These are phyloP conservation scores for Pisolithus microcarpus DNA, from an alignment of 768 basidiomycete genomes.

Conservation along the genomic window DNA sequence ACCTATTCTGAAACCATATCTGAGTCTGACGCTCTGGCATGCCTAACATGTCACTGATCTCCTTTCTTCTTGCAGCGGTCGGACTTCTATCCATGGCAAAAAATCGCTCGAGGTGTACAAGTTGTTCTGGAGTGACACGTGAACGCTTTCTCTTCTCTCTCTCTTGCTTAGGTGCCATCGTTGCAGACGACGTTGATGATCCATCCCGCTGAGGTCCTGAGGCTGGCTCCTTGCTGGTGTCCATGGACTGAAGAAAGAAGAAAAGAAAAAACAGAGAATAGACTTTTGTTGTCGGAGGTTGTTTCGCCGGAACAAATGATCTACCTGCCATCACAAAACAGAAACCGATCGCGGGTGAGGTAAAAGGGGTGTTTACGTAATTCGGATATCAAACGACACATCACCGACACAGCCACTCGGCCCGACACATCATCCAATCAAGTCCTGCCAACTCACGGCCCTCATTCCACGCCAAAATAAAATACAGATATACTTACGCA, in stretches of 20 bases:
- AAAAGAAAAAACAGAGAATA: slow-evolving; percentile 3
- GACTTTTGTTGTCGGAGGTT: slow-evolving; percentile 17
- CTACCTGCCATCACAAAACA: background rate
- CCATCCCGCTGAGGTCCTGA: slow-evolving; percentile 29
- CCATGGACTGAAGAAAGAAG: background rate
- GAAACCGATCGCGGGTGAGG: background rate
- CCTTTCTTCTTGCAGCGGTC: slow-evolving; percentile 59
- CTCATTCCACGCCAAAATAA: slow-evolving; percentile 13
- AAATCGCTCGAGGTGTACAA: slow-evolving; percentile 65
- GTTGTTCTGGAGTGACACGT: slow-evolving; percentile 73
- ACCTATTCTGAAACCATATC: slow-evolving; percentile 87
- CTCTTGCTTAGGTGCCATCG: slow-evolving; percentile 22
- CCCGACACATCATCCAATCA: slow-evolving; percentile 1
- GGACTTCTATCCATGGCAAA: slow-evolving; percentile 68
- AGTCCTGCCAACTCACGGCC: slow-evolving; percentile 2
- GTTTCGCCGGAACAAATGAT: slow-evolving; percentile 8
- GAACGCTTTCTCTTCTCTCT: slow-evolving; percentile 67
- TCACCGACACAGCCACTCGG: slow-evolving; percentile 1
- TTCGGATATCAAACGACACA: background rate
- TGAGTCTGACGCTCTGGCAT: slow-evolving; percentile 87
- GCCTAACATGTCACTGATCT: slow-evolving; percentile 66
- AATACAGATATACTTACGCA: slow-evolving; percentile 32
- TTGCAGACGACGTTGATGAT: slow-evolving; percentile 23
- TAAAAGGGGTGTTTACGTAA: background rate
- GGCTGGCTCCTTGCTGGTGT: slow-evolving; percentile 10